phyloP scores from a whole-genome alignment of 768 basidiomycete genomes.

The Termitomyces sp. region DNA sequence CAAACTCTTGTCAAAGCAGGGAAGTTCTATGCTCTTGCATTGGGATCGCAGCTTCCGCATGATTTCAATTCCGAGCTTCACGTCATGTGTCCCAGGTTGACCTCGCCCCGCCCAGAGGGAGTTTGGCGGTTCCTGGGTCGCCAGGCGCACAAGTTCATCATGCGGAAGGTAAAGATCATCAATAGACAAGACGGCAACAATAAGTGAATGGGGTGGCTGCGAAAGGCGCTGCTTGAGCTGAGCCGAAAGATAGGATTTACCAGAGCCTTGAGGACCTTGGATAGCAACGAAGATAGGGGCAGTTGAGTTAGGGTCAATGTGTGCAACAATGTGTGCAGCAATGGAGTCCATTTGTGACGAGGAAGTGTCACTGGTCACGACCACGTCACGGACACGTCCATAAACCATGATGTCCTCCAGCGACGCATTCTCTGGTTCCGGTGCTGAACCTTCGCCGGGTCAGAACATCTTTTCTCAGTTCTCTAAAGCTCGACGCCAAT shows the following conservation, averaged over 20 bases:
- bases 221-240: conserved; percentile 42
- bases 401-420: conserved; percentile 44
- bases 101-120: conserved; percentile 77
- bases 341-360: conserved; percentile 15
- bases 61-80: conserved; percentile 53
- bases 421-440: conserved; percentile 32
- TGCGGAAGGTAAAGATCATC: conserved; percentile 88
- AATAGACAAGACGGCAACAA: conserved; percentile 63
- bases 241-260: conserved; percentile 79
- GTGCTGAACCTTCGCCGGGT: conserved; percentile 40
- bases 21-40: conserved; percentile 51
- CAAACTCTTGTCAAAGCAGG: conserved; percentile 85
- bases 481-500: conserved; percentile 62
- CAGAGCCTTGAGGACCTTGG: conserved; percentile 93
- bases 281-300: conserved; percentile 77
- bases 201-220: conserved; percentile 43
- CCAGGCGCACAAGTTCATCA: conserved; percentile 49
- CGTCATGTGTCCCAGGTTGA: conserved; percentile 90
- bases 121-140: conserved; percentile 53
- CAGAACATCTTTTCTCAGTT: conserved; percentile 44
- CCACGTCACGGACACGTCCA: conserved; percentile 12
- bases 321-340: conserved; percentile 20
- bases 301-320: conserved; percentile 22
- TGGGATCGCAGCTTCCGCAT: conserved; percentile 43
- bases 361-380: conserved; percentile 10